Evolutionary conservation across 2,329 filamentous ascomycete species (phyloP).

Genomic region (Aspergillus jensenii): DNA sequence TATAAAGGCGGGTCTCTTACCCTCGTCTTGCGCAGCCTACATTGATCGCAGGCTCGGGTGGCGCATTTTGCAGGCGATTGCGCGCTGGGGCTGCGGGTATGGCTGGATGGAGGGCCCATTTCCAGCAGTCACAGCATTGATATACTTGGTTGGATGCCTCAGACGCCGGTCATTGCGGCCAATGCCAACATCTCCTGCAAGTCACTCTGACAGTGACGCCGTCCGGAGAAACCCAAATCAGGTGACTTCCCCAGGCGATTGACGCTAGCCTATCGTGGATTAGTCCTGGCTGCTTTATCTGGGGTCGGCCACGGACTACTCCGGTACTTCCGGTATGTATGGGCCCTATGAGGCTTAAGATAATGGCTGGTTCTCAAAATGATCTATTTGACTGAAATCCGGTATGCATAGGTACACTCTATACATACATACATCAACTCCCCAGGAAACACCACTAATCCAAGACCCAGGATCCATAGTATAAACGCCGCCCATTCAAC

Average conservation of each 20-base stretch:
- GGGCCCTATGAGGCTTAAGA: too few relatives aligned
- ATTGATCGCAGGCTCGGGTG: conserved; percentile 44
- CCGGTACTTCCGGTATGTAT: too few relatives aligned
- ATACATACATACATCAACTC: conserved; percentile 10
- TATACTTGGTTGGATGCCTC: neutral
- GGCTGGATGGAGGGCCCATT: neutral
- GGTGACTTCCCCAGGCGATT: too few relatives aligned
- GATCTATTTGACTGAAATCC: neutral
- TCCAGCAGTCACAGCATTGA: neutral
- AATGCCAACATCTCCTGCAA: too few relatives aligned
- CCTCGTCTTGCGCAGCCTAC: conserved; percentile 42
- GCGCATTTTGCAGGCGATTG: conserved; percentile 12
- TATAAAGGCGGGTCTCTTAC: conserved; percentile 14
- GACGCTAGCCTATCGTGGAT: too few relatives aligned
- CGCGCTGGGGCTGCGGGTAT: neutral
- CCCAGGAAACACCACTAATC: conserved; percentile 7
- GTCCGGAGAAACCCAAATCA: too few relatives aligned
- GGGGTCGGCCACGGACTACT: neutral
- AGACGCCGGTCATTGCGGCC: too few relatives aligned
- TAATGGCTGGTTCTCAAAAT: too few relatives aligned
- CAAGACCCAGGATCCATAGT: conserved; percentile 6
- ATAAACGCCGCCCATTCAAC: conserved; percentile 13
- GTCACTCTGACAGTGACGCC: too few relatives aligned
- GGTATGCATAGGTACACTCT: conserved; percentile 12
- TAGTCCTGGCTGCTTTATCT: too few relatives aligned